phyloP scores from a whole-genome alignment of 2,329 filamentous ascomycete genomes.

The Chrysoporthe cubensis region DNA sequence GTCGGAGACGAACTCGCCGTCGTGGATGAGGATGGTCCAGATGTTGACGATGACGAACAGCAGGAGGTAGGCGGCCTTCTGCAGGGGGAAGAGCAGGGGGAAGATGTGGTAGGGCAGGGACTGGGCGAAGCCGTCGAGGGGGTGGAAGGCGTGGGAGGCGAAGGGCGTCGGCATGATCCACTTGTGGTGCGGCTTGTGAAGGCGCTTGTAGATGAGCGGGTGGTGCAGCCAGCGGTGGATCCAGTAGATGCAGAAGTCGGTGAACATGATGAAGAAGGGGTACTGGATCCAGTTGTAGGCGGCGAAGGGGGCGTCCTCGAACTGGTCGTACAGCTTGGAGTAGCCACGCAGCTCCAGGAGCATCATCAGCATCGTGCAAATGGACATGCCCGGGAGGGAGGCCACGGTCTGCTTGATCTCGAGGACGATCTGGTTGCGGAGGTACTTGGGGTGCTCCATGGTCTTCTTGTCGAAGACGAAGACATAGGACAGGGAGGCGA shows the following conservation, averaged over 20 bases:
- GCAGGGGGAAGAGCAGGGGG: constrained; percentile 88
- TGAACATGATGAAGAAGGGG: constrained; percentile 86
- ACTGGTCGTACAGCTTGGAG: constrained; percentile 84
- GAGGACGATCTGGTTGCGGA: constrained; percentile 87
- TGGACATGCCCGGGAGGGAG: constrained; percentile 80
- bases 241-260: constrained; percentile 89
- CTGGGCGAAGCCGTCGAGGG: constrained; percentile 87
- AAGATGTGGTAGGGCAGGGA: constrained; percentile 91
- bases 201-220: constrained; percentile 77
- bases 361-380: constrained; percentile 82
- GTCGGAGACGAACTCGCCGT: constrained; percentile 92
- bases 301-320: constrained; percentile 71
- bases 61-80: constrained; percentile 84
- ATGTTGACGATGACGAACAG: constrained; percentile 94
- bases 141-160: constrained; percentile 93
- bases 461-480: constrained; percentile 92
- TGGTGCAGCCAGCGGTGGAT: constrained; percentile 87
- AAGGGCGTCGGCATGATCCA: constrained; percentile 99
- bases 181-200: constrained; percentile 98
- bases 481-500: constrained; percentile 80
- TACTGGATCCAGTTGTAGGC: constrained; percentile 85
- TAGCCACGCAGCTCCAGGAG: constrained; percentile 81
- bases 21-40: constrained; percentile 96
- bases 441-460: constrained; percentile 87
- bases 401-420: constrained; percentile 82